Evolutionary conservation across 306 rosid species (phyloP).

Genomic region (Gillenia trifoliata): DNA sequence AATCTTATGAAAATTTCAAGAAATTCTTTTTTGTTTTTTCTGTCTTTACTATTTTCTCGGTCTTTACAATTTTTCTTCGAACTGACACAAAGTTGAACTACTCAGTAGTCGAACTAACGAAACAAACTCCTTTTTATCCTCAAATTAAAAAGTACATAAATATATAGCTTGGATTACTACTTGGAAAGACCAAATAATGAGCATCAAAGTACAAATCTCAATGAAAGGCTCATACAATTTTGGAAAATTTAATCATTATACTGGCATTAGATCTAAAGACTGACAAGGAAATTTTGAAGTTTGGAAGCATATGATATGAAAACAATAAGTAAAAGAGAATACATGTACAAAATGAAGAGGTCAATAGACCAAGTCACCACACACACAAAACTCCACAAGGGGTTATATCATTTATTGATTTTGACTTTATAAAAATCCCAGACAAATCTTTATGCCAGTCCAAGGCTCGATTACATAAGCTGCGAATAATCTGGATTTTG

Average conservation of each 20-base stretch:
- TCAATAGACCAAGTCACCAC: neutral
- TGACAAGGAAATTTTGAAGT: neutral
- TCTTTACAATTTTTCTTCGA: no score
- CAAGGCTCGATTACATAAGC: slow-evolving; percentile 12
- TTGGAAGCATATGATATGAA: neutral
- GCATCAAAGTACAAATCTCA: neutral
- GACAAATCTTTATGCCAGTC: slow-evolving; percentile 3
- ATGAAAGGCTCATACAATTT: neutral
- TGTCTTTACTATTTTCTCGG: no score
- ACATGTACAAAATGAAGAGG: neutral
- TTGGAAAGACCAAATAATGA: neutral
- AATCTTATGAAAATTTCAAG: no score
- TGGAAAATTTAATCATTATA: neutral
- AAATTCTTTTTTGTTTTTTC: no score
- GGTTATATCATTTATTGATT: no score
- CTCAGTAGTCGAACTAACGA: no score
- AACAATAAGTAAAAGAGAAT: neutral
- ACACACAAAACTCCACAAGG: neutral
- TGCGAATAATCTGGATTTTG: neutral
- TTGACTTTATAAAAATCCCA: slow-evolving; percentile 3
- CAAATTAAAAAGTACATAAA: no score
- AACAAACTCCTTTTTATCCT: no score
- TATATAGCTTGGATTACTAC: no score
- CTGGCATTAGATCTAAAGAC: neutral
- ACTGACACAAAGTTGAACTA: no score